These are phyloP conservation scores for Colletotrichum coccodes DNA, from an alignment of 2,329 filamentous ascomycete species.

Conservation along the genomic window DNA sequence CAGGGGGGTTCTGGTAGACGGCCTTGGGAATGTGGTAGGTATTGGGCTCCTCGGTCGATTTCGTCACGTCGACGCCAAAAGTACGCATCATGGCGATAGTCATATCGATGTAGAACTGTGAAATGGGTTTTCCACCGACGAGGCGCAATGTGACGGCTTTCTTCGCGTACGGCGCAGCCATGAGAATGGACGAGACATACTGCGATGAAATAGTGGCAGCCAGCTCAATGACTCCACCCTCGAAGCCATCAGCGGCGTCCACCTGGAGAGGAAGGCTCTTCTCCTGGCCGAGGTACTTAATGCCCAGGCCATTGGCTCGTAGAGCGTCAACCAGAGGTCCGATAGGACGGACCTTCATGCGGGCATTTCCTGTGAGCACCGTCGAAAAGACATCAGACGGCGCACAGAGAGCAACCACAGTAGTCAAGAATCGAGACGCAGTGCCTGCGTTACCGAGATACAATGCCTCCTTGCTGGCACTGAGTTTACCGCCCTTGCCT, in stretches of 20 bases:
- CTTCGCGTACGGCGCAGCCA: slow-evolving; percentile 97
- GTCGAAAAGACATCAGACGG: slow-evolving; percentile 74
- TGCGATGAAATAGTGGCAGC: slow-evolving; percentile 98
- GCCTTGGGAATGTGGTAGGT: slow-evolving; percentile 95
- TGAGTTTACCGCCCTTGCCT: slow-evolving; percentile 87
- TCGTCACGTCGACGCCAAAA: slow-evolving; percentile 85
- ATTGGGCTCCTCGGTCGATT: slow-evolving; percentile 81
- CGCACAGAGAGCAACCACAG: slow-evolving; percentile 85
- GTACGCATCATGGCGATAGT: slow-evolving; percentile 96
- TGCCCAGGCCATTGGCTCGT: slow-evolving; percentile 83
- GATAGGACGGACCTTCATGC: slow-evolving; percentile 97
- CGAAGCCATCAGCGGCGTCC: slow-evolving; percentile 82
- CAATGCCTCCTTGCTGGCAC: slow-evolving; percentile 79
- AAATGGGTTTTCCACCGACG: slow-evolving; percentile 97
- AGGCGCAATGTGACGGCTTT: slow-evolving; percentile 89
- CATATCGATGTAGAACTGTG: slow-evolving; percentile 98
- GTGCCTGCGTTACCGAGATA: slow-evolving; percentile 98
- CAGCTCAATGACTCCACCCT: slow-evolving; percentile 88
- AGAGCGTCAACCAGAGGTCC: slow-evolving; percentile 93
- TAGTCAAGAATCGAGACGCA: slow-evolving; percentile 93
- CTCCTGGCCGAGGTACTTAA: slow-evolving; percentile 86
- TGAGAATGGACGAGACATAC: slow-evolving; percentile 95
- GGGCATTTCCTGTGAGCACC: slow-evolving; percentile 89
- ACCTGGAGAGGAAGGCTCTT: slow-evolving; percentile 87
- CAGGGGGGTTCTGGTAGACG: slow-evolving; percentile 81